Evolutionary conservation across 441 rosid species (phyloP).

Genomic region (Omphalea diandra): DNA sequence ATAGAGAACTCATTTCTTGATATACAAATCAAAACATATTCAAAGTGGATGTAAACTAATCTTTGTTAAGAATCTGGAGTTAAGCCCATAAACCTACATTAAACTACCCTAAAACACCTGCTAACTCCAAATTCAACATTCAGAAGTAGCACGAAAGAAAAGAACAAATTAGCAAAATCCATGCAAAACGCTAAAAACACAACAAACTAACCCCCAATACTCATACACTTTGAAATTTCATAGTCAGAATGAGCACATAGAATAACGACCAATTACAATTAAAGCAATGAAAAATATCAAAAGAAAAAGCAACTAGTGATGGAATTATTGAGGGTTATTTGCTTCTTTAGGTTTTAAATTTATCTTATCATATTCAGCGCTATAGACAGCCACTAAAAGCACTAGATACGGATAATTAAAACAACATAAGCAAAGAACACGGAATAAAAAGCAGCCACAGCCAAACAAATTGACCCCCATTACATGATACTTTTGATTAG

Average conservation of each 20-base stretch:
- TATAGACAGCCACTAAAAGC: background rate
- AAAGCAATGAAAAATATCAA: background rate
- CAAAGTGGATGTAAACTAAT: background rate
- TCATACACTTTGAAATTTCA: background rate
- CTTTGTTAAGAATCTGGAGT: background rate
- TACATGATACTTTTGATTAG: too few species aligned
- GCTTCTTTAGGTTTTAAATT: background rate
- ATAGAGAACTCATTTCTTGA: background rate
- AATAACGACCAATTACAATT: background rate
- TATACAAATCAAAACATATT: background rate
- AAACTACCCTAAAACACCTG: background rate
- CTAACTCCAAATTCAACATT: background rate
- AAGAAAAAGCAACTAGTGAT: background rate
- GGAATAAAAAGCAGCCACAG: background rate
- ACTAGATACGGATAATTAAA: conserved; percentile 12
- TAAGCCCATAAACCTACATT: background rate
- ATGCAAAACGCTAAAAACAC: background rate
- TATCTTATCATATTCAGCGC: background rate
- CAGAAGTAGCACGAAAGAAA: background rate
- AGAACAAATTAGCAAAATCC: too few species aligned
- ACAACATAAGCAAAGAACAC: background rate
- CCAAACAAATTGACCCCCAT: background rate
- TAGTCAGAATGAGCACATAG: background rate
- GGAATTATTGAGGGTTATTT: background rate
- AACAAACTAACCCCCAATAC: background rate